Evolutionary conservation across 1,139 yeast species (phyloP).

Genomic region (Candida pseudoviswanathii): DNA sequence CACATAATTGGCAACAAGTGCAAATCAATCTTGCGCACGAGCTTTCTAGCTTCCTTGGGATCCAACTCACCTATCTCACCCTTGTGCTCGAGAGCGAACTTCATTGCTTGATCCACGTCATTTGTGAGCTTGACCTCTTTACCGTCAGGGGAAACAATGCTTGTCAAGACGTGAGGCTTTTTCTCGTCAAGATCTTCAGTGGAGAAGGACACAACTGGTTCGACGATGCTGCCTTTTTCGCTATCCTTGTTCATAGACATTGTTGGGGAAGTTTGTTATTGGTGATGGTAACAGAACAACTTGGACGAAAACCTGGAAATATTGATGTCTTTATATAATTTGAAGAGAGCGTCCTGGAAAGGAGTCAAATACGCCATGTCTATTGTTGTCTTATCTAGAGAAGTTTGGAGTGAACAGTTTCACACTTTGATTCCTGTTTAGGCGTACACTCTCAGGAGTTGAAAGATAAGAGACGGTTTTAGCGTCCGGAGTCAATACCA

Average conservation of each 20-base stretch:
- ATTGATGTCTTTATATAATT: too few species aligned
- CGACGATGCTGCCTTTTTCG: background rate
- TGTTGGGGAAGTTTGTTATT: background rate
- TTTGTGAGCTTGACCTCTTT: slow-evolving; percentile 30
- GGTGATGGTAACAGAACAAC: too few species aligned
- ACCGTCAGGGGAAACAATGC: slow-evolving; percentile 31
- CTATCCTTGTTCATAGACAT: slow-evolving; percentile 2
- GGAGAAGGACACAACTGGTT: slow-evolving; percentile 11
- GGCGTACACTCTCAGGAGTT: too few species aligned
- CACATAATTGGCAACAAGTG: slow-evolving; percentile 58
- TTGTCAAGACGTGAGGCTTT: slow-evolving; percentile 24
- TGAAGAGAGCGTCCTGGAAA: too few species aligned
- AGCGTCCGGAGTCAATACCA: too few species aligned
- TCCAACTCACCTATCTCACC: slow-evolving; percentile 20
- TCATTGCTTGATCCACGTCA: slow-evolving; percentile 40
- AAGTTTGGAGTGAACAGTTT: too few species aligned
- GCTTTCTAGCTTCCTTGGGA: slow-evolving; percentile 19
- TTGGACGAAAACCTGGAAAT: too few species aligned
- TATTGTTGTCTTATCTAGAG: too few species aligned
- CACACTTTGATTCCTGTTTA: too few species aligned
- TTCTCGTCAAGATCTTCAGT: slow-evolving; percentile 10
- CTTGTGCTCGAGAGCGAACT: slow-evolving; percentile 23
- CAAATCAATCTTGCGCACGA: slow-evolving; percentile 52
- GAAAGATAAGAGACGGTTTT: too few species aligned
- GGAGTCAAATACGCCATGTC: too few species aligned